Base-by-base conservation (phyloP, 805 yeast genomes). In the Saccharomyces kudriavzevii region DNA sequence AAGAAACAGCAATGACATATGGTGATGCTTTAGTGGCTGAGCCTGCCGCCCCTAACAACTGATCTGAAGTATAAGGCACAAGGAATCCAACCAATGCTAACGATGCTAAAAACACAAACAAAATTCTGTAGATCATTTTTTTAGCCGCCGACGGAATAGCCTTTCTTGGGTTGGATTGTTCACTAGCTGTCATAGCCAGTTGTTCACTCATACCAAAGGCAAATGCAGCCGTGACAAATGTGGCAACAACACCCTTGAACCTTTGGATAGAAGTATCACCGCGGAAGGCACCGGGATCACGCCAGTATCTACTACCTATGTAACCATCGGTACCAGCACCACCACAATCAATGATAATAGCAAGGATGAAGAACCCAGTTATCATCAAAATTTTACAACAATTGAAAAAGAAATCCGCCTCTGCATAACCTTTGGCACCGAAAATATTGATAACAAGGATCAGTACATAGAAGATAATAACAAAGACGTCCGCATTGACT, bases 171-270 rank as follows among this genome's bases (percentile, higher is more conserved):
- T 83, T 78, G 14, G 72, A 76, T 30, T 87, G 77, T 67, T 85
- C 90, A n/a, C 87, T 85, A 13, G 87, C 87, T 10, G 87, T 84
- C 50, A 84, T 71, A 27, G 87, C 86, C 49, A 79, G 77, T 54
- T 83, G 74, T 67, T 84, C 89, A 22, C 84, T 78, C 28, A 87
- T 88, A 48, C 83, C 78, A 62, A 81, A 83, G 5, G 86, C 76
- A 60, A 83, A 84, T 0, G 88, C 87, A 25, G 89, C 86, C 22
- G 82, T 78, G 50, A 84, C 85, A 56, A 84, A 81, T 20, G 80
- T 84, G 1, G 83, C 72, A 64, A 81, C 77, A 40, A 84, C 80
- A 60, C 88, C 89, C 67, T 83, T 83, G 68, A 83, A 83, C 4
- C 77, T 58, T 9, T 77, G 65, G 14, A 62, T 57, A 2, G 56